Conservation (phyloP, 768 basidiomycete genomes). For the Dacryopinax spathularia region DNA sequence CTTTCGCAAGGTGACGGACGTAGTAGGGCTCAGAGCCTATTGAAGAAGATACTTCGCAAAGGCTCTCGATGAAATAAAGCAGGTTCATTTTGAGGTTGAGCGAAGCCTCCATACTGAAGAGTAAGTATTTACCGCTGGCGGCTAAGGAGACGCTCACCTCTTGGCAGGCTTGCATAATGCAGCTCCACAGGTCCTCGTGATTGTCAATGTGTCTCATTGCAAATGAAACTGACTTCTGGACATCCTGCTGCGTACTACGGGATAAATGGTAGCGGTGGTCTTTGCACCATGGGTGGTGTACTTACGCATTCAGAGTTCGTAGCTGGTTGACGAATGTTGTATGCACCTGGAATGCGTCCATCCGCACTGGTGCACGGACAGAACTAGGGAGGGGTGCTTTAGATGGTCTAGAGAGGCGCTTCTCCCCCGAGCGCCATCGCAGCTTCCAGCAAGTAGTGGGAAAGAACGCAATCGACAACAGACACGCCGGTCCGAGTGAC, state of each 20-base stretch:
- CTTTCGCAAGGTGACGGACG: slow-evolving; percentile 61
- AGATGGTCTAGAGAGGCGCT: no score
- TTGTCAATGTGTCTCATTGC: not conserved
- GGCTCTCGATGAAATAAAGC: slow-evolving; percentile 75
- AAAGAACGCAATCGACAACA: no score
- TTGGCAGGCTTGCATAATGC: slow-evolving; percentile 77
- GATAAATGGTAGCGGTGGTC: not conserved
- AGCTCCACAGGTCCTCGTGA: slow-evolving; percentile 81
- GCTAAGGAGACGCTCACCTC: slow-evolving; percentile 38
- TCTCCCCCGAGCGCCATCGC: no score
- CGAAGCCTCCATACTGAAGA: slow-evolving; percentile 39
- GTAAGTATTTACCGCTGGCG: not conserved
- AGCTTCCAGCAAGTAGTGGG: no score
- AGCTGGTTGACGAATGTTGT: not conserved
- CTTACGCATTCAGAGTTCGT: not conserved
- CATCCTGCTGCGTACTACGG: not conserved
- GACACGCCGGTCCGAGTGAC: no score
- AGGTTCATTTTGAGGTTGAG: slow-evolving; percentile 90
- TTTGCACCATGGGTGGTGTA: no score
- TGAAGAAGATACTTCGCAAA: slow-evolving; percentile 66
- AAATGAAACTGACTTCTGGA: not conserved
- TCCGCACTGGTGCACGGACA: no score
- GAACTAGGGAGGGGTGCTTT: no score
- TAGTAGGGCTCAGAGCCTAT: slow-evolving; percentile 35
- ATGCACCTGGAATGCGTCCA: not conserved